These are phyloP conservation scores for Chlamydomonas schloesseri DNA, from an alignment of 139 green algal species.

Conservation along the genomic window DNA sequence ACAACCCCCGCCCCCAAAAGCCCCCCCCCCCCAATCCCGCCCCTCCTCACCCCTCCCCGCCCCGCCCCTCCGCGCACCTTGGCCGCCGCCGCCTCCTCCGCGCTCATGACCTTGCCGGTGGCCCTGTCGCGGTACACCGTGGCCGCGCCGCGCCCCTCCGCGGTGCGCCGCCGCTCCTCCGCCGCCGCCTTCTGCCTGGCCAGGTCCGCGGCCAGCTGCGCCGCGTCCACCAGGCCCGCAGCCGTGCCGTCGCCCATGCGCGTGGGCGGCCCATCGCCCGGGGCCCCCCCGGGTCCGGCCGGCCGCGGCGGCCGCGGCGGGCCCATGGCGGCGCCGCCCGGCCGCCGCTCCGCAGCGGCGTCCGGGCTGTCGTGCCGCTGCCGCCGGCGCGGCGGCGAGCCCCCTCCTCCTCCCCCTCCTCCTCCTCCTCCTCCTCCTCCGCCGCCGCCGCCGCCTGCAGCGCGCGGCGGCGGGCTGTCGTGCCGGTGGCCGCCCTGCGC, in stretches of 20 bases:
- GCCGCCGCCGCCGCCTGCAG: too few relatives aligned
- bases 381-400: constrained; percentile 42
- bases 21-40: too few relatives aligned
- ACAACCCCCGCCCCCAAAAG: too few relatives aligned
- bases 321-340: not conserved
- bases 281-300: not conserved
- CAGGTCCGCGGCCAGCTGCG: constrained; percentile 55
- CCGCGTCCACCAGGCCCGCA: constrained; percentile 69
- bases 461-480: too few relatives aligned
- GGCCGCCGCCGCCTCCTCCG: constrained; percentile 51
- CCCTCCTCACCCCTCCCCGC: too few relatives aligned
- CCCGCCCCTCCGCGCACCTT: constrained; percentile 13
- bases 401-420: too few relatives aligned
- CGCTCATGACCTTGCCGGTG: constrained; percentile 64
- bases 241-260: constrained; percentile 75
- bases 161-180: constrained; percentile 53
- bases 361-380: not conserved
- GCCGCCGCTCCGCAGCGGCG: not conserved
- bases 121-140: constrained; percentile 86
- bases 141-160: constrained; percentile 64
- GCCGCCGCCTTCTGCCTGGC: constrained; percentile 36
- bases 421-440: too few relatives aligned
- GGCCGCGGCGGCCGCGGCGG: not conserved
- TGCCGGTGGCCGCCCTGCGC: constrained; percentile 3
- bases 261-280: not conserved